Percentiles rank a stretch among this genome's conserved stretches.
These are phyloP conservation scores for Apiospora hydei DNA, from an alignment of 2,329 filamentous ascomycete species.

Conservation along the genomic window DNA sequence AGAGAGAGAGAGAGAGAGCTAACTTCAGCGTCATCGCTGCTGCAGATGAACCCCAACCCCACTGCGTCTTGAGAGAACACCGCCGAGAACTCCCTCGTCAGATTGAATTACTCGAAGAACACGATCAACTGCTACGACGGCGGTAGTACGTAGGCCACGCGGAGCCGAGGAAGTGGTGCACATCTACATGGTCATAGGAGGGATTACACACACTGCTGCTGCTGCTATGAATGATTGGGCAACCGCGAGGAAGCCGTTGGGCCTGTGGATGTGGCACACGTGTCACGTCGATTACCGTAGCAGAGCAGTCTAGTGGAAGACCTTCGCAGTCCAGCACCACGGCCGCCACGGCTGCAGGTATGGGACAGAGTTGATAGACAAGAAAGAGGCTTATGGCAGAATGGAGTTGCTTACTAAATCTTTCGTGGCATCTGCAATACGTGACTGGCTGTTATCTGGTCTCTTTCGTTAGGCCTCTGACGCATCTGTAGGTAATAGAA, in stretches of 20 bases:
- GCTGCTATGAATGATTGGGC: not conserved
- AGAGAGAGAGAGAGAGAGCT: not conserved
- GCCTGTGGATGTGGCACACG: not conserved
- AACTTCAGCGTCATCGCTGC: no score
- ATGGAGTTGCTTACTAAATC: not conserved
- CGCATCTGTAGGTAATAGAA: not conserved
- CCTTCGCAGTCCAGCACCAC: not conserved
- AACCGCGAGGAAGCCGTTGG: not conserved
- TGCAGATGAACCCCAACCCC: constrained; percentile 26
- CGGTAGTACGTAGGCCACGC: not conserved
- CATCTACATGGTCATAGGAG: not conserved
- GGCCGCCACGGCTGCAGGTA: not conserved
- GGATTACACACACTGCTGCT: not conserved
- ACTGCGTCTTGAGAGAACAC: constrained; percentile 1
- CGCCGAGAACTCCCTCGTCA: not conserved
- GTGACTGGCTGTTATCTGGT: not conserved
- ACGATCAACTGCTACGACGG: constrained; percentile 5
- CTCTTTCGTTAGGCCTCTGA: not conserved
- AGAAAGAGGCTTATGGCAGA: not conserved
- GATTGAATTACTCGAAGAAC: not conserved
- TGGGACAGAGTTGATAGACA: not conserved
- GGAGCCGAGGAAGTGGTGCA: not conserved
- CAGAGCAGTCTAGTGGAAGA: not conserved
- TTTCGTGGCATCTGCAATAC: not conserved
- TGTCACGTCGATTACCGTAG: not conserved